These are phyloP conservation scores for Trichoderma sp. DNA, from an alignment of 2,329 filamentous ascomycete species.

Conservation along the genomic window DNA sequence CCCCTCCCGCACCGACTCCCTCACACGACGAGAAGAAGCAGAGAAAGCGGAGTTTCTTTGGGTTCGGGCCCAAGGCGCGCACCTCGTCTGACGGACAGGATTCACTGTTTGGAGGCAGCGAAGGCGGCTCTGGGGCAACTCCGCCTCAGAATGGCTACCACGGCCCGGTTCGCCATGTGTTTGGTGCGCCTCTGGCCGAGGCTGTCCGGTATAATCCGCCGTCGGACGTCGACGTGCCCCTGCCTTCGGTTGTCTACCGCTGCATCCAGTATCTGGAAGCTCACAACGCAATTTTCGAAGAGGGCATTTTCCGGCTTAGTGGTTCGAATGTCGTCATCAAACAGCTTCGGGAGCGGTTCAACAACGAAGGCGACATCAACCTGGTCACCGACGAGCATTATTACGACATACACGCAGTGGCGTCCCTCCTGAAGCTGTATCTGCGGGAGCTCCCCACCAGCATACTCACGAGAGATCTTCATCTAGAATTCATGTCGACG, in stretches of 20 bases:
- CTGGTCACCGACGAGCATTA: slow-evolving; percentile 78
- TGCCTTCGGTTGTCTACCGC: slow-evolving; percentile 91
- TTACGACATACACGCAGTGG: slow-evolving; percentile 94
- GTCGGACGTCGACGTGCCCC: slow-evolving; percentile 65
- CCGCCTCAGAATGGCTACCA: slow-evolving; percentile 41
- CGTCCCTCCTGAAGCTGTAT: slow-evolving; percentile 90
- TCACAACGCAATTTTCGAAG: slow-evolving; percentile 77
- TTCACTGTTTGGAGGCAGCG: slow-evolving; percentile 50
- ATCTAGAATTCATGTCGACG: slow-evolving; percentile 78
- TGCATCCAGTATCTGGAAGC: slow-evolving; percentile 89
- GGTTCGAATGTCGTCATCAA: slow-evolving; percentile 97
- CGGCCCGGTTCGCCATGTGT: slow-evolving; percentile 66
- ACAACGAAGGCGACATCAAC: slow-evolving; percentile 87
- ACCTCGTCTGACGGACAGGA: slow-evolving; percentile 58
- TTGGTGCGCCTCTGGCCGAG: slow-evolving; percentile 80
- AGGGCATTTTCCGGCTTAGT: slow-evolving; percentile 94
- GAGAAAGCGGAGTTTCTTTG: slow-evolving; percentile 75
- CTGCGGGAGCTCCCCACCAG: slow-evolving; percentile 87
- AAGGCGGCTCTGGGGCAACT: slow-evolving; percentile 44
- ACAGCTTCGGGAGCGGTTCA: slow-evolving; percentile 86
- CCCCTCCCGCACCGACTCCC: slow-evolving; percentile 46
- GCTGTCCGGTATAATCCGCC: slow-evolving; percentile 80
- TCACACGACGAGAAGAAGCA: slow-evolving; percentile 70
- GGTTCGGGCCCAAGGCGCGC: slow-evolving; percentile 61
- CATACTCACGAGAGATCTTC: slow-evolving; percentile 85